These are phyloP conservation scores for Stagonosporopsis cucurbitacearum DNA, from an alignment of 2,329 filamentous ascomycete genomes.

Conservation along the genomic window DNA sequence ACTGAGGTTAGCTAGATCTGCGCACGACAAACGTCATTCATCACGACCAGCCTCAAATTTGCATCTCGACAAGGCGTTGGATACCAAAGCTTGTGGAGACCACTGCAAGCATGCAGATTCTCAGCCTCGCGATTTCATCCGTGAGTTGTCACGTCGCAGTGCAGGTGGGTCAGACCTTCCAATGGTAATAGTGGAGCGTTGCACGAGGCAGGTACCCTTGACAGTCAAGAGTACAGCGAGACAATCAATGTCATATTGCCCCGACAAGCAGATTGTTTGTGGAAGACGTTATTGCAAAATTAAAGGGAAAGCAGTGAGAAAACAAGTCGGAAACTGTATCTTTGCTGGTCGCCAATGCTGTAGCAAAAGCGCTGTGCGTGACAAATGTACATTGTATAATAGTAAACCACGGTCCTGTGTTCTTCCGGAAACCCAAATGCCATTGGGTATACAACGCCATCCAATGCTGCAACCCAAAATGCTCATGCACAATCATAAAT, in stretches of 20 bases:
- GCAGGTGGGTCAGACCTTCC: background rate
- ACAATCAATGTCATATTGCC: no score
- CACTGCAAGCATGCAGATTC: no score
- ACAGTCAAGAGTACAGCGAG: background rate
- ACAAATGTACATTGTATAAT: conserved; percentile 3
- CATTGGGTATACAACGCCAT: conserved; percentile 21
- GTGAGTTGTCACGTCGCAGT: background rate
- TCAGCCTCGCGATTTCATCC: background rate
- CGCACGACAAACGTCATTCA: conserved; percentile 17
- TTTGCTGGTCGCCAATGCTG: conserved; percentile 10
- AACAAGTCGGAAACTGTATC: background rate
- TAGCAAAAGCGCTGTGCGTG: conserved; percentile 5
- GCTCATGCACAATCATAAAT: conserved; percentile 13
- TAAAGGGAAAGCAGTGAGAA: background rate
- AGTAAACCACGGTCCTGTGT: conserved; percentile 8
- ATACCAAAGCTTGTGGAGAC: background rate
- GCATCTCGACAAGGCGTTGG: background rate
- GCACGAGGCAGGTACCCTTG: conserved; percentile 9
- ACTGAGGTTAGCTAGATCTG: conserved; percentile 13
- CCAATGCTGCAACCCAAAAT: conserved; percentile 17
- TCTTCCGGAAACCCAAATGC: conserved; percentile 14
- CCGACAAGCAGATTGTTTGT: no score
- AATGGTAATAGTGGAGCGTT: conserved; percentile 6
- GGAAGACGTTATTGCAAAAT: background rate
- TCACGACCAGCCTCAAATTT: conserved; percentile 14